Evolutionary conservation across 2,329 filamentous ascomycete species (phyloP), one percentile per base, ranked within the genome.

Genomic region (Huntiella abstrusa): DNA sequence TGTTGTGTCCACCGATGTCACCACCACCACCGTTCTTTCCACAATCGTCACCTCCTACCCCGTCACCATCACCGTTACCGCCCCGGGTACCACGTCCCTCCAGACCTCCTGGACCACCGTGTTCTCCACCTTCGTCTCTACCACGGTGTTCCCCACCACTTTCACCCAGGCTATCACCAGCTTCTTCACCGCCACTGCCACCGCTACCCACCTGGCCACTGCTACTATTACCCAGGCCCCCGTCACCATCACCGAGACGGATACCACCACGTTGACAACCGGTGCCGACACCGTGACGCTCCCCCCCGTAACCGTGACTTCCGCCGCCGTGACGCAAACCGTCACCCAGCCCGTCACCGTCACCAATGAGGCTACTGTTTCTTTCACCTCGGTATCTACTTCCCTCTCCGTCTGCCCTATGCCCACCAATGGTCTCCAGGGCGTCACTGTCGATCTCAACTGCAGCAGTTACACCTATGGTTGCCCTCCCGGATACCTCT

Each of bases 401-500:
- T 33, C 41, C 6, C 53, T 19, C 57, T 59, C 16, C 11, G 42
- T 40, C 4, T 50, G 45, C 19, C 37, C 49, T 4, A 11, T 22
- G 4, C 49, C 59, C 2, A 67, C 69, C 2, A 65, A 65, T 2
- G 64, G 65, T 22, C 46, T 42, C 10, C 45, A 15, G 39, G 57
- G 34, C 47, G 55, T 41, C 10, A 51, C 56, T 1, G 59, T 66
- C 11, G 48, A 60, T 36, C 54, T 57, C 4, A 53, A 53, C 13
- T 34, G 16, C 28, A 67, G 66, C 1, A 53, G 70, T 45, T 59
- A 58, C 35, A 71, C 69, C 0, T 75, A 66, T 61, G 73, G 72
- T 43, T 76, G 73, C 54, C 43, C 51, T 10, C 69, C 71, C 2
- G 70, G 71, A 32, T 67, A 55, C 12, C 62, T 75, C 22, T 76